These are phyloP conservation scores for Carallia brachiata DNA, from an alignment of 345 rosid species.

Conservation along the genomic window DNA sequence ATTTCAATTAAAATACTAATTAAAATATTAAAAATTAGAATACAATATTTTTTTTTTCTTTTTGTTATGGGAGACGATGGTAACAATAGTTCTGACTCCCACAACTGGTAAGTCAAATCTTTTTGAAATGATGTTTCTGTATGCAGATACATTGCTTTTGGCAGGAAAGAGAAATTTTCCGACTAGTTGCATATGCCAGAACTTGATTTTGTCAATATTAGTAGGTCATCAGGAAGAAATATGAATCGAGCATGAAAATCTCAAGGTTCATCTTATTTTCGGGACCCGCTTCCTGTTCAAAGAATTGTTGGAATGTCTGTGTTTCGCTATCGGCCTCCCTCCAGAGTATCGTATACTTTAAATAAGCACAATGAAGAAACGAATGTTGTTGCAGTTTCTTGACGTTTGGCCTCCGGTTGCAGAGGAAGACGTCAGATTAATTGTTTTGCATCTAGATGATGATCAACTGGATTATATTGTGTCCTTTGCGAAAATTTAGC, in stretches of 20 bases:
- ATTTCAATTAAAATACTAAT: too few relatives aligned
- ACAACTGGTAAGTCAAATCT: constrained; percentile 58
- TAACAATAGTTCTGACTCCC: constrained; percentile 88
- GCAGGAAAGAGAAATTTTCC: neutral
- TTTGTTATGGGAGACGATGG: constrained; percentile 89
- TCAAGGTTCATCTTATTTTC: neutral
- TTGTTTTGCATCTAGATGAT: neutral
- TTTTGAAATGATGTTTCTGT: neutral
- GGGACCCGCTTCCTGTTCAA: constrained; percentile 44
- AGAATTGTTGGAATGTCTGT: constrained; percentile 41
- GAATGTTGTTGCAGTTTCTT: constrained; percentile 43
- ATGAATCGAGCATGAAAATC: too few relatives aligned
- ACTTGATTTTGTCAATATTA: constrained; percentile 44
- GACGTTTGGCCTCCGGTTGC: constrained; percentile 23
- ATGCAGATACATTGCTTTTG: constrained; percentile 1
- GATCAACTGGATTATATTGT: neutral
- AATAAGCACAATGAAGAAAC: constrained; percentile 29
- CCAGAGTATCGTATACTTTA: constrained; percentile 55
- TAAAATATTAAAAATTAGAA: too few relatives aligned
- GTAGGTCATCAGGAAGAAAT: constrained; percentile 53
- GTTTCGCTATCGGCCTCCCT: constrained; percentile 42
- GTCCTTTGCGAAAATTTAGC: constrained; percentile 10
- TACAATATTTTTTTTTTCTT: too few relatives aligned
- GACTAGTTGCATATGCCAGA: neutral
- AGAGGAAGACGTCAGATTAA: constrained; percentile 1